Conservation (phyloP, 1,284 basidiomycete genomes). For the Microbotryum lychnidis-dioicae region DNA sequence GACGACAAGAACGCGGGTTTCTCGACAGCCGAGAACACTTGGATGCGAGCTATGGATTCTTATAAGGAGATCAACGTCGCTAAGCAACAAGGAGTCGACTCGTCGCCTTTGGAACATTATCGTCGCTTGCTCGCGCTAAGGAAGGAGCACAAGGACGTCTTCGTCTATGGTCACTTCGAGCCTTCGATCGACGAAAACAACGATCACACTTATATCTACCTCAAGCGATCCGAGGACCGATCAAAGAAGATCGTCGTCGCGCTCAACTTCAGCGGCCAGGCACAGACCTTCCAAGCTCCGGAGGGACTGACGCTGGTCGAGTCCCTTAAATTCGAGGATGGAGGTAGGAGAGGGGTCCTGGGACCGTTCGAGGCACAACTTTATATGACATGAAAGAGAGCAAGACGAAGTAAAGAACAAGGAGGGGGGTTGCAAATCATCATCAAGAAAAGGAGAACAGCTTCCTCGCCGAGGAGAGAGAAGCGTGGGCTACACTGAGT, state of each 20-base stretch:
- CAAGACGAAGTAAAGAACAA: too few relatives aligned
- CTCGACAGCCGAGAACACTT: slow-evolving; percentile 52
- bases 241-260: slow-evolving; percentile 42
- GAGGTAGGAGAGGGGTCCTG: neutral
- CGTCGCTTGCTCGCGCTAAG: slow-evolving; percentile 50
- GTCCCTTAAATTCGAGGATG: neutral
- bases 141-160: slow-evolving; percentile 45
- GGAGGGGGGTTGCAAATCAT: too few relatives aligned
- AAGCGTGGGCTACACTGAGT: too few relatives aligned
- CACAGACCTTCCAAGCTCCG: slow-evolving; percentile 18
- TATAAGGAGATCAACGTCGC: slow-evolving; percentile 56
- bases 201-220: slow-evolving; percentile 53
- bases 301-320: neutral
- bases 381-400: neutral
- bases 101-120: slow-evolving; percentile 53
- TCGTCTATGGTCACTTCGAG: slow-evolving; percentile 51
- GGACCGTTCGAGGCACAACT: slow-evolving; percentile 1
- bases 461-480: too few relatives aligned
- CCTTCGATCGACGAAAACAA: slow-evolving; percentile 45
- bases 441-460: too few relatives aligned
- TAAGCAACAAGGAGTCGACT: slow-evolving; percentile 46
- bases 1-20: slow-evolving; percentile 53
- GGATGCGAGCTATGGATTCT: slow-evolving; percentile 70
- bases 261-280: slow-evolving; percentile 49
- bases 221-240: slow-evolving; percentile 36